Conservation (phyloP, 208 protist species). For the Leishmania martiniquensis region DNA sequence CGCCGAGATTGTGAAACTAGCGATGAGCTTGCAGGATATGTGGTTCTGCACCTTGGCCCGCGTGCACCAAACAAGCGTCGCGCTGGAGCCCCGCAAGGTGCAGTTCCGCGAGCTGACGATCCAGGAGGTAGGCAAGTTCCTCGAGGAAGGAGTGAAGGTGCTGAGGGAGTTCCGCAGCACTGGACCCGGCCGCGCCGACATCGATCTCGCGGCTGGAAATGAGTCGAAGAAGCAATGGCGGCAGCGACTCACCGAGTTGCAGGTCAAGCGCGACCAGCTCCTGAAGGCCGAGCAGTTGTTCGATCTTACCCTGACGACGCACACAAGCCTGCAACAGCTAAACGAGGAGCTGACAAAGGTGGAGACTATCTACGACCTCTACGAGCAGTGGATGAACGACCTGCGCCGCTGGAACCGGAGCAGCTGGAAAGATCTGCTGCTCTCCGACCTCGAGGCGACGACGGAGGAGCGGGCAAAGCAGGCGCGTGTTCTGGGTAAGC, state of each 20-base stretch:
- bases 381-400: slow-evolving; percentile 91
- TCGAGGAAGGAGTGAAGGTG: slow-evolving; percentile 51
- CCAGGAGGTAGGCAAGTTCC: slow-evolving; percentile 89
- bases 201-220: slow-evolving; percentile 93
- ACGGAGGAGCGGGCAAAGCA: slow-evolving; percentile 92
- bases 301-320: slow-evolving; percentile 94
- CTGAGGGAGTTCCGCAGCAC: slow-evolving; percentile 75
- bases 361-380: slow-evolving; percentile 95
- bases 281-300: slow-evolving; percentile 97
- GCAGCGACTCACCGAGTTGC: slow-evolving; percentile 68
- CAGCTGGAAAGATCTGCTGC: slow-evolving; percentile 97
- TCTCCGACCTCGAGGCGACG: slow-evolving; percentile 94
- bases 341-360: slow-evolving; percentile 91
- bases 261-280: slow-evolving; percentile 90
- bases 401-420: slow-evolving; percentile 96
- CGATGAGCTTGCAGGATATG: slow-evolving; percentile 72
- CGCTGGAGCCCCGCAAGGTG: slow-evolving; percentile 92
- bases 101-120: slow-evolving; percentile 95
- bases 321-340: slow-evolving; percentile 91
- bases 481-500: slow-evolving; percentile 83
- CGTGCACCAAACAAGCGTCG: slow-evolving; percentile 76
- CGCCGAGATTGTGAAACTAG: slow-evolving; percentile 77
- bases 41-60: slow-evolving; percentile 89
- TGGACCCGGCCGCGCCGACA: slow-evolving; percentile 83
- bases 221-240: slow-evolving; percentile 90